Evolutionary conservation across 306 rosid genomes (phyloP).

Genomic region (Quercus bicolor): DNA sequence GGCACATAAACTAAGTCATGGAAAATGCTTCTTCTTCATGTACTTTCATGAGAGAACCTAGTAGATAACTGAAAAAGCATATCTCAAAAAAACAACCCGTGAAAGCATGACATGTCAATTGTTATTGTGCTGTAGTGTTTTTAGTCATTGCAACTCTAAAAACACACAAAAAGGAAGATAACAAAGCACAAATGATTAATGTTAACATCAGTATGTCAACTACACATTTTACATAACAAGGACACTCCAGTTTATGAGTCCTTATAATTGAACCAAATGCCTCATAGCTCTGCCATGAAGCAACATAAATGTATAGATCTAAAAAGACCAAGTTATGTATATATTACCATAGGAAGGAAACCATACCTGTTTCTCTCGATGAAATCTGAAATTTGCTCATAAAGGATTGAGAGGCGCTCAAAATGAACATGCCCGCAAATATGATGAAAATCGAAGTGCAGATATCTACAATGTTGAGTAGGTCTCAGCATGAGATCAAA

Average conservation of each 20-base stretch:
- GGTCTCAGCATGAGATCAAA: conserved; percentile 15
- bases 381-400: conserved; percentile 86
- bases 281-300: neutral
- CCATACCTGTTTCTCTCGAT: conserved; percentile 83
- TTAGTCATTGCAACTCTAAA: neutral
- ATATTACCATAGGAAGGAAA: conserved; percentile 21
- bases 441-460: conserved; percentile 94
- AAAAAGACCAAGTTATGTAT: neutral
- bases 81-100: neutral
- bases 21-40: neutral
- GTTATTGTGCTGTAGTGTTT: neutral
- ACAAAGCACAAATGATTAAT: neutral
- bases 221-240: neutral
- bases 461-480: conserved; percentile 56
- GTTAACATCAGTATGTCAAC: neutral
- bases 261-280: neutral
- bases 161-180: neutral
- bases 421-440: conserved; percentile 94
- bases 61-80: neutral
- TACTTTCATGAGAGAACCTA: neutral
- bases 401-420: conserved; percentile 86
- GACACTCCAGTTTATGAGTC: neutral
- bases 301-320: neutral
- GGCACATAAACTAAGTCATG: conserved; percentile 1
- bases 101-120: neutral